Conservation (phyloP, 768 basidiomycete genomes). For the Glaciozyma martinii region DNA sequence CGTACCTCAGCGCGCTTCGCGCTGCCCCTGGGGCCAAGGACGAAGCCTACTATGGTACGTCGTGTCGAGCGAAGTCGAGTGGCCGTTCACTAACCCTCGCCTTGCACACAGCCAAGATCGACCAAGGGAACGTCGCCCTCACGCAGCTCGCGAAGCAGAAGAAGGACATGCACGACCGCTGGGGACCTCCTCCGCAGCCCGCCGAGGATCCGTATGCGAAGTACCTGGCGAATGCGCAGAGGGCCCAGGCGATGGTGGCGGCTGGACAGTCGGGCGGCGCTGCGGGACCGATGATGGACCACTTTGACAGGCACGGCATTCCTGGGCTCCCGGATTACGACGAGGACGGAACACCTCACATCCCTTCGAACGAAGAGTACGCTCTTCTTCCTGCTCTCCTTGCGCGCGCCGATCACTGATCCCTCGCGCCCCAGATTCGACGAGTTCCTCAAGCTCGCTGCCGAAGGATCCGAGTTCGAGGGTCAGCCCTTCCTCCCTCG, state of each 20-base stretch:
- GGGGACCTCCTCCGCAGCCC: background rate
- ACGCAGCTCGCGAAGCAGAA: too few relatives aligned
- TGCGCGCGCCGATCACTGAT: background rate
- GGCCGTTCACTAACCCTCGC: too few relatives aligned
- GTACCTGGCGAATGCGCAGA: background rate
- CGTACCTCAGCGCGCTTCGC: too few relatives aligned
- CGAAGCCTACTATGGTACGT: too few relatives aligned
- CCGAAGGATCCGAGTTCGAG: slow-evolving; percentile 21
- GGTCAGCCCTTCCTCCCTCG: background rate
- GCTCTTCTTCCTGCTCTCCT: background rate
- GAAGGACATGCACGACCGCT: too few relatives aligned
- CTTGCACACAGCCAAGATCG: too few relatives aligned
- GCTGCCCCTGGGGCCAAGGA: too few relatives aligned
- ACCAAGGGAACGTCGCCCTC: too few relatives aligned
- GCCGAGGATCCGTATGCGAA: background rate
- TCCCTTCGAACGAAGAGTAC: background rate
- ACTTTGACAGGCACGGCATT: background rate
- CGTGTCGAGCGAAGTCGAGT: too few relatives aligned
- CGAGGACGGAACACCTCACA: background rate
- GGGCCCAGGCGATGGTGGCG: background rate
- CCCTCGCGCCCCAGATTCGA: background rate
- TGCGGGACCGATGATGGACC: background rate
- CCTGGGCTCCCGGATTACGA: background rate
- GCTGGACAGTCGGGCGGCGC: background rate
- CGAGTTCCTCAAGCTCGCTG: slow-evolving; percentile 6